A percentile compares a stretch with the other conserved stretches of the same genome.
Evolutionary conservation across 768 basidiomycete genomes (phyloP).

Genomic region (Phanerochaete sordida): DNA sequence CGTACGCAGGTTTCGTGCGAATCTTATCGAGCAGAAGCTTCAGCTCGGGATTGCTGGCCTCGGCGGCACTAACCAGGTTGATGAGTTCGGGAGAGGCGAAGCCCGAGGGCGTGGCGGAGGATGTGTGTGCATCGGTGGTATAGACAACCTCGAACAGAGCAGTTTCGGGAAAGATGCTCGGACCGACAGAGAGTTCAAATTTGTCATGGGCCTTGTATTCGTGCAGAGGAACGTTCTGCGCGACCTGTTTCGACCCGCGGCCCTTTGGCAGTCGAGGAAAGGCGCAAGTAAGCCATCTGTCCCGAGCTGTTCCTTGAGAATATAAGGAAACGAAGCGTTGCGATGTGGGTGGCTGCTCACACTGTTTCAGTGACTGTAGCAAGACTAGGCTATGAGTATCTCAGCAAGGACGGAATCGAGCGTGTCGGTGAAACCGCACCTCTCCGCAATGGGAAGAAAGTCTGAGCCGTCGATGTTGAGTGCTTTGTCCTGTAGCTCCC

Average conservation of each 20-base stretch:
- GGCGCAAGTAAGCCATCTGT: constrained; percentile 60
- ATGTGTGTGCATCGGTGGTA: constrained; percentile 28
- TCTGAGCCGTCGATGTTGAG: constrained; percentile 11
- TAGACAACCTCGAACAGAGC: constrained; percentile 74
- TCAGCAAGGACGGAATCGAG: not conserved
- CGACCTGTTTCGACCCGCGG: constrained; percentile 53
- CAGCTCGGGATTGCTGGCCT: constrained; percentile 59
- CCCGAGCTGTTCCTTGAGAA: constrained; percentile 48
- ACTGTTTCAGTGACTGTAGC: constrained; percentile 68
- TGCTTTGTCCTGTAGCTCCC: constrained; percentile 50
- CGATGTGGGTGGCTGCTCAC: constrained; percentile 28
- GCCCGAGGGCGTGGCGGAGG: not conserved
- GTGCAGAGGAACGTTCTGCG: constrained; percentile 59
- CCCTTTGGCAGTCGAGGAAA: constrained; percentile 66
- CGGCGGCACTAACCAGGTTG: constrained; percentile 62
- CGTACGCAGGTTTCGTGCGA: constrained; percentile 53
- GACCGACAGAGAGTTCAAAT: constrained; percentile 72
- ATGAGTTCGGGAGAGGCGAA: constrained; percentile 29
- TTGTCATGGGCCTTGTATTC: constrained; percentile 61
- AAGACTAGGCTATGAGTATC: constrained; percentile 50
- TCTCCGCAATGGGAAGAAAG: constrained; percentile 52
- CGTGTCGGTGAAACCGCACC: constrained; percentile 34
- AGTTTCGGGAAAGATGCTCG: constrained; percentile 67
- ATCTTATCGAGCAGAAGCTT: constrained; percentile 60
- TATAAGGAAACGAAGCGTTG: constrained; percentile 12